A percentile compares a stretch with the other conserved stretches of the same genome.
phyloP scores from a whole-genome alignment of 768 basidiomycete genomes.

The Auriscalpium microsporum region DNA sequence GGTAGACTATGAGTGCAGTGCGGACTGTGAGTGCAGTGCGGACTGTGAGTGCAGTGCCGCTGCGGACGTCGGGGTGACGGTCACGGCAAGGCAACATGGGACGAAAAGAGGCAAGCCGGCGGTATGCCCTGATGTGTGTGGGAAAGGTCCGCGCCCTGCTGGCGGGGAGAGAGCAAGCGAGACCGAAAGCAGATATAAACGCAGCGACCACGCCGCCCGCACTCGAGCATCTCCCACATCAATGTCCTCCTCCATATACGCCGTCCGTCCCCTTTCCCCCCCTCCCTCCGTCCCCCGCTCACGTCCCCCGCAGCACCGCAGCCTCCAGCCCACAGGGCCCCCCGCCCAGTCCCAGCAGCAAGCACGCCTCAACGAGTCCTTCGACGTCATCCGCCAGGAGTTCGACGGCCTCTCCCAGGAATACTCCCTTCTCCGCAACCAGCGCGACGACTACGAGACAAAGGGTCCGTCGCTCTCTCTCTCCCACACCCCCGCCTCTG shows the following conservation, averaged over 20 bases:
- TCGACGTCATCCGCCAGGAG: constrained; percentile 78
- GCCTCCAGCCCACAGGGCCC: constrained; percentile 33
- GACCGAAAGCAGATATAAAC: background rate
- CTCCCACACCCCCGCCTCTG: background rate
- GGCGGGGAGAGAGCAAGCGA: background rate
- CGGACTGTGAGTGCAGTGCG: no score
- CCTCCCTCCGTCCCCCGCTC: background rate
- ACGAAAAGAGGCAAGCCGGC: background rate
- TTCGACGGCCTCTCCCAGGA: constrained; percentile 72
- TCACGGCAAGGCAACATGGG: no score
- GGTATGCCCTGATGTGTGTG: background rate
- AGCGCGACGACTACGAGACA: constrained; percentile 84
- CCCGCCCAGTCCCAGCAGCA: constrained; percentile 23
- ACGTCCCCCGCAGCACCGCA: constrained; percentile 27
- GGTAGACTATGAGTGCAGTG: no score
- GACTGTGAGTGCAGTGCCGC: no score
- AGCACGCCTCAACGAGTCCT: constrained; percentile 59
- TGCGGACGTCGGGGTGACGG: no score
- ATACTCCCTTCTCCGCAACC: constrained; percentile 53
- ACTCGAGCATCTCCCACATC: constrained; percentile 1
- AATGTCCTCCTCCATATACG: constrained; percentile 23
- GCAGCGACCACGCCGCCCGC: background rate
- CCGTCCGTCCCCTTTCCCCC: constrained; percentile 13
- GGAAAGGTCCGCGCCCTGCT: background rate
- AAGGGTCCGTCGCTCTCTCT: constrained; percentile 52